Evolutionary conservation across 2,329 filamentous ascomycete species (phyloP).

Genomic region (Aspergillus sp.): DNA sequence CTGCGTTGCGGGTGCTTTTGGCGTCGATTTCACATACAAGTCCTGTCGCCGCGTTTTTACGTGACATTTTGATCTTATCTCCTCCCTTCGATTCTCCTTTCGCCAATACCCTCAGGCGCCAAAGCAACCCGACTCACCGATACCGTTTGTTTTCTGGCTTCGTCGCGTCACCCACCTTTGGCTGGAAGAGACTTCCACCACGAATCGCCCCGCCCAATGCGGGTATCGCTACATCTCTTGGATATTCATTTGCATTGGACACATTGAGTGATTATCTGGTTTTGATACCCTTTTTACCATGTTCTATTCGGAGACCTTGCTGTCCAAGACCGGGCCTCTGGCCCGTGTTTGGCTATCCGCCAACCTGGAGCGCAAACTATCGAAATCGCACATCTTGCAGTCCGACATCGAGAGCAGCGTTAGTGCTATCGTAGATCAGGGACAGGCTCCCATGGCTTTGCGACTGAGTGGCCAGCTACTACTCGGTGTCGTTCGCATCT

Average conservation of each 20-base stretch:
- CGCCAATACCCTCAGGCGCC: neutral
- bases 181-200: constrained; percentile 23
- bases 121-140: constrained; percentile 11
- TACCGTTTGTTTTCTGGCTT: constrained; percentile 31
- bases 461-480: constrained; percentile 91
- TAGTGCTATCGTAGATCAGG: constrained; percentile 88
- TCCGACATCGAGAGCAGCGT: constrained; percentile 95
- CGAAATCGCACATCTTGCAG: constrained; percentile 92
- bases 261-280: constrained; percentile 14
- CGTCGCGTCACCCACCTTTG: constrained; percentile 32
- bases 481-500: constrained; percentile 94
- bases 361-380: constrained; percentile 97
- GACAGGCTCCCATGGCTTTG: constrained; percentile 90
- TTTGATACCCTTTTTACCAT: constrained; percentile 51
- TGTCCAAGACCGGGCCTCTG: constrained; percentile 95
- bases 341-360: constrained; percentile 97
- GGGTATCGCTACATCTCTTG: constrained; percentile 26
- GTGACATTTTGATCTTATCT: neutral
- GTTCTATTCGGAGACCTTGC: constrained; percentile 96
- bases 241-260: constrained; percentile 33
- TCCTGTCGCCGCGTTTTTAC: neutral
- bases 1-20: constrained; percentile 8
- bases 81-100: neutral
- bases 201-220: constrained; percentile 34
- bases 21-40: constrained; percentile 8